These are phyloP conservation scores for Macrophomina tecta DNA, from an alignment of 2,329 filamentous ascomycete genomes.

Conservation along the genomic window DNA sequence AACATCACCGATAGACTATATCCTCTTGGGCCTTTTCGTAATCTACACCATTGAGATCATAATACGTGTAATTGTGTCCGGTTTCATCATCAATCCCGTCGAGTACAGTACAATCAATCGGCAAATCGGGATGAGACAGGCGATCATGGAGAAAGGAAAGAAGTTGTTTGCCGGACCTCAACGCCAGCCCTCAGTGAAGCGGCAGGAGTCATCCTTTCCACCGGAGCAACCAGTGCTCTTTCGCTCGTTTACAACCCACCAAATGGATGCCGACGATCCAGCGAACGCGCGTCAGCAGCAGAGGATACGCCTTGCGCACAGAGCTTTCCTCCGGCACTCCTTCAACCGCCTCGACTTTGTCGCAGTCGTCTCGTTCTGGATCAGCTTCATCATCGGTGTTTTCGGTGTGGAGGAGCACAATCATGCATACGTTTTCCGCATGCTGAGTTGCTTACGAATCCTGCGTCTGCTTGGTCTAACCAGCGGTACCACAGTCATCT, in stretches of 20 bases:
- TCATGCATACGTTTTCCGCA: slow-evolving; percentile 89
- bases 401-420: slow-evolving; percentile 70
- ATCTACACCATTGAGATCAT: slow-evolving; percentile 88
- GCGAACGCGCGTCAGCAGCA: slow-evolving; percentile 76
- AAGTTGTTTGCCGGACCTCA: slow-evolving; percentile 78
- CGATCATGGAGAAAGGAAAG: slow-evolving; percentile 76
- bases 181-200: slow-evolving; percentile 70
- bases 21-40: slow-evolving; percentile 80
- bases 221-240: slow-evolving; percentile 69
- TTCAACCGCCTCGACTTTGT: slow-evolving; percentile 97
- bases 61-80: slow-evolving; percentile 88
- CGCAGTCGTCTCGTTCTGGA: slow-evolving; percentile 94
- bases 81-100: slow-evolving; percentile 85
- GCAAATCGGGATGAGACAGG: slow-evolving; percentile 73
- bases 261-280: slow-evolving; percentile 62
- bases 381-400: slow-evolving; percentile 77
- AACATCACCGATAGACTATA: slow-evolving; percentile 72
- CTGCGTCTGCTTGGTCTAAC: slow-evolving; percentile 89
- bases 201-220: slow-evolving; percentile 46
- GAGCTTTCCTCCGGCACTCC: slow-evolving; percentile 90
- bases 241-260: slow-evolving; percentile 76
- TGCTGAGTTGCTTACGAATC: slow-evolving; percentile 95
- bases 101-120: slow-evolving; percentile 93
- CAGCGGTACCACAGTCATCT: slow-evolving; percentile 90
- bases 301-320: slow-evolving; percentile 81